Percentiles rank a stretch among this genome's conserved stretches.
phyloP scores from a whole-genome alignment of 805 yeast genomes.

The Debaryomyces hansenii region DNA sequence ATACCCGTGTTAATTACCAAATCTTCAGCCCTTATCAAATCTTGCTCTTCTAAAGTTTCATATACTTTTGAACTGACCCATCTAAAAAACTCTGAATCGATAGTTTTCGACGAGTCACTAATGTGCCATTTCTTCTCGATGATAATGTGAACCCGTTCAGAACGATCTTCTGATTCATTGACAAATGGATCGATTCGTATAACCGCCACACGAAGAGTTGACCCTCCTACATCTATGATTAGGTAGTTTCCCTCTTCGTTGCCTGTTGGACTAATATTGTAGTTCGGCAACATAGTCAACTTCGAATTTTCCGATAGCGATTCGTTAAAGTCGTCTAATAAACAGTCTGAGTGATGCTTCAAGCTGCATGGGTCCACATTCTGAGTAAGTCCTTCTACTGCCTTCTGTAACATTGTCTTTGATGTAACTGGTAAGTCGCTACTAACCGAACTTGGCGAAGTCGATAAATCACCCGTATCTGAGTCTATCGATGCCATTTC shows the following conservation, averaged over 20 bases:
- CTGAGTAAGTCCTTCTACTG: background rate
- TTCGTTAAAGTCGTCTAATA: conserved; percentile 27
- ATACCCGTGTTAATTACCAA: conserved; percentile 41
- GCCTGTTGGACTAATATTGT: conserved; percentile 39
- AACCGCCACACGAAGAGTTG: conserved; percentile 48
- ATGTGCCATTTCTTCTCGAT: conserved; percentile 39
- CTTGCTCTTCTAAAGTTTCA: conserved; percentile 25
- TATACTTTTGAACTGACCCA: conserved; percentile 37
- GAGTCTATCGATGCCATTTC: background rate
- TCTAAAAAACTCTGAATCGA: conserved; percentile 44
- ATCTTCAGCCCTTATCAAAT: conserved; percentile 6
- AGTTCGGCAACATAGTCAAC: conserved; percentile 42
- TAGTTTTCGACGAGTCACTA: conserved; percentile 35
- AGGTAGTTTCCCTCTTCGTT: conserved; percentile 37
- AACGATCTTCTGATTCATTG: conserved; percentile 8
- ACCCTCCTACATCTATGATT: conserved; percentile 59
- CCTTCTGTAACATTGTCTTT: background rate
- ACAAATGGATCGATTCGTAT: conserved; percentile 27
- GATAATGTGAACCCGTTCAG: conserved; percentile 25
- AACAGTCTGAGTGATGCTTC: conserved; percentile 16
- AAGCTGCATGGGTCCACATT: conserved; percentile 5
- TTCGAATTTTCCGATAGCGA: conserved; percentile 25
- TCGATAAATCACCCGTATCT: background rate
- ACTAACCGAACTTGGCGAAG: background rate
- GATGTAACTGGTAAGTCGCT: background rate